Conservation (phyloP, 2,329 filamentous ascomycete genomes). For the Helotiales sp. region DNA sequence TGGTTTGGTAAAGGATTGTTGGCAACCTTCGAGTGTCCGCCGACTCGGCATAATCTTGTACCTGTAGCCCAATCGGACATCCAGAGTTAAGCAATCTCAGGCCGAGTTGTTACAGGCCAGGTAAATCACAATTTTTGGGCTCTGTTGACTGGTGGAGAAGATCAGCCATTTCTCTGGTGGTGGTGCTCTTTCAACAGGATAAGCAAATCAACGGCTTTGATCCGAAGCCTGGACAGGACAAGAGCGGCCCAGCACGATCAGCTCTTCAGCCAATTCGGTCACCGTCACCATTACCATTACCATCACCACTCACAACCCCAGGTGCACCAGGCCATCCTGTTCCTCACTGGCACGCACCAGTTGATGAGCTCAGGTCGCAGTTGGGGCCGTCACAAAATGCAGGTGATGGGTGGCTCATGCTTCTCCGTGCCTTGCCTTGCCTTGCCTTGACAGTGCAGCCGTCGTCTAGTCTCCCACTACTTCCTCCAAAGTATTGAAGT, state of each 20-base stretch:
- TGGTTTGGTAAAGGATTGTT: neutral
- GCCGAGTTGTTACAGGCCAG: constrained; percentile 3
- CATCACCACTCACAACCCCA: neutral
- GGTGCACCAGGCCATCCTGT: neutral
- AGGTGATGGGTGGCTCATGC: neutral
- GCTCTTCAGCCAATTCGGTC: constrained; percentile 11
- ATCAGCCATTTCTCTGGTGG: neutral
- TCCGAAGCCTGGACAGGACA: constrained; percentile 22
- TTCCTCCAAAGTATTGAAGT: neutral
- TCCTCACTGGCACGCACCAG: neutral
- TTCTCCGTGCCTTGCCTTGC: neutral
- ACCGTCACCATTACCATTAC: neutral
- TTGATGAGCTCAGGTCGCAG: constrained; percentile 4
- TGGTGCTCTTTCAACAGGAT: neutral
- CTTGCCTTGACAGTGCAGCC: neutral
- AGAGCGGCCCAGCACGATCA: constrained; percentile 16
- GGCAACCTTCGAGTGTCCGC: neutral
- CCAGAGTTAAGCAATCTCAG: neutral
- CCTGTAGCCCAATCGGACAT: constrained; percentile 2
- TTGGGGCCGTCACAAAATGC: neutral
- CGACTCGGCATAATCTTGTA: neutral
- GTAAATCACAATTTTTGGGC: neutral
- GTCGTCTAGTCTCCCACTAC: neutral
- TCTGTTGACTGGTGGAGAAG: constrained; percentile 10
- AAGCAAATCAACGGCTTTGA: constrained; percentile 20